Evolutionary conservation across 1,139 yeast genomes (phyloP).

Genomic region (Lodderomyces elongisporus): DNA sequence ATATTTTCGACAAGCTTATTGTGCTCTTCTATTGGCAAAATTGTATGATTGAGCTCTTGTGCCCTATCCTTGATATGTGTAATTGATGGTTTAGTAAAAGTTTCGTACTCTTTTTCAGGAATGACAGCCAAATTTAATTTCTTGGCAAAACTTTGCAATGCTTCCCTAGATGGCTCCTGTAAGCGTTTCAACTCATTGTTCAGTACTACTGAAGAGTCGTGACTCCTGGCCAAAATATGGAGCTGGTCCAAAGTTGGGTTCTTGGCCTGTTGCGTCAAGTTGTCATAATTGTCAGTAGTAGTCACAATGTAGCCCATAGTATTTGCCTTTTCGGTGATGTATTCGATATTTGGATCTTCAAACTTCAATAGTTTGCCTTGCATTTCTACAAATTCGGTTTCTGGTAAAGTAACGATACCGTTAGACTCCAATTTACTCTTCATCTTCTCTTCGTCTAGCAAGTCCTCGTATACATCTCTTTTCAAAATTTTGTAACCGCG

Average conservation of each 20-base stretch:
- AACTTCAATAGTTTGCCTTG: conserved; percentile 12
- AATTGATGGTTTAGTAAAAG: conserved; percentile 20
- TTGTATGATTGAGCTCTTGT: conserved; percentile 7
- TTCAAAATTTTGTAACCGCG: background rate
- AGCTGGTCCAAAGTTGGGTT: conserved; percentile 9
- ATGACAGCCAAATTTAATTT: conserved; percentile 15
- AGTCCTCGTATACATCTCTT: background rate
- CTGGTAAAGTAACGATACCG: conserved; percentile 34
- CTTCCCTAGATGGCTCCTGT: conserved; percentile 1
- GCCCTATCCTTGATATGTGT: conserved; percentile 19
- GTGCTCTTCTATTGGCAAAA: conserved; percentile 17
- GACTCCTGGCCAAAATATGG: conserved; percentile 11
- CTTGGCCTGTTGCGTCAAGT: conserved; percentile 19
- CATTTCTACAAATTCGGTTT: conserved; percentile 18
- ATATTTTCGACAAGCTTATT: conserved; percentile 13
- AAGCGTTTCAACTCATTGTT: conserved; percentile 2
- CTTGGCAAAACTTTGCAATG: background rate
- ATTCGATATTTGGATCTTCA: conserved; percentile 24
- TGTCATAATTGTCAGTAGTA: conserved; percentile 26
- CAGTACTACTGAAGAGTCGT: conserved; percentile 14
- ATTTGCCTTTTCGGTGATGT: conserved; percentile 27
- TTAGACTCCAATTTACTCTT: conserved; percentile 4
- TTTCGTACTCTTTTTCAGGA: conserved; percentile 7
- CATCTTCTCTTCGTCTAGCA: background rate
- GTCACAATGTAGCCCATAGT: conserved; percentile 30